These are phyloP conservation scores for Conticribra guillardii DNA, from an alignment of 108 stramenopile species.

Conservation along the genomic window DNA sequence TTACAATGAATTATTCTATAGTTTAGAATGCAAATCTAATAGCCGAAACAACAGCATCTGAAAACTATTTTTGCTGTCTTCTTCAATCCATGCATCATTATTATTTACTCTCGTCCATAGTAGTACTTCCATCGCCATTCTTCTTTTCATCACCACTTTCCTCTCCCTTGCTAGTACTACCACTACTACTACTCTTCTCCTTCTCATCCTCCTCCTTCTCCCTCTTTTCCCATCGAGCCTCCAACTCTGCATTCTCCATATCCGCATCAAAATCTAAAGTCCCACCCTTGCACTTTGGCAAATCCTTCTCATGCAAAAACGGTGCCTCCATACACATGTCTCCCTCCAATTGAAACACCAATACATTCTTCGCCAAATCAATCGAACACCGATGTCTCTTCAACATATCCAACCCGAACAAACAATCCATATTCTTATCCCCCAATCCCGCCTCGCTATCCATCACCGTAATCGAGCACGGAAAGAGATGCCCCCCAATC, in stretches of 20 bases:
- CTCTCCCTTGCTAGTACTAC: too few relatives aligned
- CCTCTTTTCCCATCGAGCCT: conserved; percentile 35
- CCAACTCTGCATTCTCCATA: conserved; percentile 57
- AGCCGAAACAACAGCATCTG: background rate
- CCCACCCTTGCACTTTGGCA: conserved; percentile 80
- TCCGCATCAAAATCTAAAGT: conserved; percentile 83
- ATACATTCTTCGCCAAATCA: conserved; percentile 74
- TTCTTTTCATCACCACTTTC: conserved; percentile 17
- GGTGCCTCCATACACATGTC: conserved; percentile 56
- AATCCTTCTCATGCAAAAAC: conserved; percentile 89
- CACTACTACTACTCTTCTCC: background rate
- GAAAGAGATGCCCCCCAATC: conserved; percentile 50
- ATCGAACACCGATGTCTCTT: conserved; percentile 91
- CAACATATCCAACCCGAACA: conserved; percentile 97
- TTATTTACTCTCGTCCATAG: conserved; percentile 26
- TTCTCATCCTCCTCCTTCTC: conserved; percentile 31
- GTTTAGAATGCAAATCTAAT: background rate
- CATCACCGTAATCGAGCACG: conserved; percentile 73
- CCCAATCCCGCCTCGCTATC: conserved; percentile 70
- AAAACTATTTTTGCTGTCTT: background rate
- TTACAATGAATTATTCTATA: too few relatives aligned
- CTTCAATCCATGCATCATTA: background rate
- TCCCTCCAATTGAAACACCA: conserved; percentile 56
- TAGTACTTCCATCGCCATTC: conserved; percentile 2
- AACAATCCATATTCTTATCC: conserved; percentile 92